phyloP scores from a whole-genome alignment of 2,329 filamentous ascomycete genomes.

The Leptographium radiaticola region DNA sequence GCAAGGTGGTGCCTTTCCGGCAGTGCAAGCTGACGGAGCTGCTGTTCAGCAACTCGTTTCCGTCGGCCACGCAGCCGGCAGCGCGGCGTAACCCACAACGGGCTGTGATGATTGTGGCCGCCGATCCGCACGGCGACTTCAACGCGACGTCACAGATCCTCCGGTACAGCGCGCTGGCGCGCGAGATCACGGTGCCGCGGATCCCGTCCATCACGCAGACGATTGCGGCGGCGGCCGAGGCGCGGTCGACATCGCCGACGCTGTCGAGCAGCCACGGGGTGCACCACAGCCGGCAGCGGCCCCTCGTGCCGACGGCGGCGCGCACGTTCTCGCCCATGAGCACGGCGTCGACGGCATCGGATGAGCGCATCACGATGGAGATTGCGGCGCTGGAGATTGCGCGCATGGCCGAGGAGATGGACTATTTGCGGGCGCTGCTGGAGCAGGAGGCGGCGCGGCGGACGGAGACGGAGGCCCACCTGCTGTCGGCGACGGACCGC shows the following conservation, averaged over 20 bases:
- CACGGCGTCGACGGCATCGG: constrained; percentile 25
- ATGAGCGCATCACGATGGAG: constrained; percentile 63
- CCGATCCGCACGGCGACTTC: constrained; percentile 84
- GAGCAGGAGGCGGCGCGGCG: constrained; percentile 58
- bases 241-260: constrained; percentile 26
- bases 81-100: constrained; percentile 59
- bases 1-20: constrained; percentile 69
- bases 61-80: constrained; percentile 33
- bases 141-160: constrained; percentile 95
- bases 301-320: constrained; percentile 24
- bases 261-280: background rate
- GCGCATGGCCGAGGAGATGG: constrained; percentile 64
- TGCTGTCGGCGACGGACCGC: constrained; percentile 55
- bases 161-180: constrained; percentile 81
- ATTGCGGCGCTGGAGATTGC: constrained; percentile 69
- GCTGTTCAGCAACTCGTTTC: constrained; percentile 80
- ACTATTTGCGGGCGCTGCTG: constrained; percentile 57
- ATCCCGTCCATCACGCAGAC: constrained; percentile 71
- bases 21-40: constrained; percentile 80
- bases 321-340: constrained; percentile 27
- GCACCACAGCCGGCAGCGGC: constrained; percentile 19
- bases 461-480: constrained; percentile 57
- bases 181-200: constrained; percentile 83
- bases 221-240: constrained; percentile 28
- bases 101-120: constrained; percentile 91